Percentiles rank a stretch among this genome's conserved stretches.
phyloP scores from a whole-genome alignment of 108 stramenopile species.

The Nitzschia sp. region DNA sequence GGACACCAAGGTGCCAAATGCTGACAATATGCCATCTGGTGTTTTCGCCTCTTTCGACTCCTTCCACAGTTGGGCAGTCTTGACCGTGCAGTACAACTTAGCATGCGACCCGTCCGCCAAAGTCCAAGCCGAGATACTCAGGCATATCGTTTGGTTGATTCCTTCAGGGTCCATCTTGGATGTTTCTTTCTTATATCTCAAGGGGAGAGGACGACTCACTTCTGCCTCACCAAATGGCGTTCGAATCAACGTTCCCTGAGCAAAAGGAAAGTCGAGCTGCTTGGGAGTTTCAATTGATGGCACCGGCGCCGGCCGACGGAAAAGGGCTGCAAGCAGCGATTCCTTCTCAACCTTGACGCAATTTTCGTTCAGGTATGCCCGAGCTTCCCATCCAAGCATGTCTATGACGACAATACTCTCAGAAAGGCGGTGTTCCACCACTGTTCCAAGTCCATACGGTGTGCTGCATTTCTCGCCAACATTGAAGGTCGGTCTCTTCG shows the following conservation, averaged over 20 bases:
- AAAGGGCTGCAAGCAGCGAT: constrained; percentile 55
- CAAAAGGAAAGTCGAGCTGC: constrained; percentile 57
- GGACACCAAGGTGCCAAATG: constrained; percentile 66
- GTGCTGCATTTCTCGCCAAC: constrained; percentile 77
- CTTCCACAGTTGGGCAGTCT: constrained; percentile 73
- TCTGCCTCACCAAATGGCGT: constrained; percentile 78
- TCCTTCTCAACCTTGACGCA: constrained; percentile 56
- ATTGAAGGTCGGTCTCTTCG: constrained; percentile 39
- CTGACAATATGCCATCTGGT: constrained; percentile 65
- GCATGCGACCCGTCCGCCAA: constrained; percentile 74
- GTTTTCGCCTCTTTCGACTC: constrained; percentile 33
- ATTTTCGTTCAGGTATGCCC: constrained; percentile 63
- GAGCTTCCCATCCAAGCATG: constrained; percentile 71
- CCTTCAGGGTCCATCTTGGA: constrained; percentile 14
- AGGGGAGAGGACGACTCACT: constrained; percentile 48
- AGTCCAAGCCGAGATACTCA: constrained; percentile 70
- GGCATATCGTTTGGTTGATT: constrained; percentile 49
- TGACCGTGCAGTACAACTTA: constrained; percentile 71
- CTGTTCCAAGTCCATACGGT: constrained; percentile 73
- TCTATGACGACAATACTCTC: constrained; percentile 71
- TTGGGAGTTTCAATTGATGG: constrained; percentile 30
- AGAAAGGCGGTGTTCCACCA: constrained; percentile 66
- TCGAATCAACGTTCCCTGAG: constrained; percentile 52
- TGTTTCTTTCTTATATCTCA: constrained; percentile 15
- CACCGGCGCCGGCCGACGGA: constrained; percentile 37